Evolutionary conservation across 148 eudicot genomes (phyloP), one percentile per base, ranked within the genome.

Genomic region (Silene conica): DNA sequence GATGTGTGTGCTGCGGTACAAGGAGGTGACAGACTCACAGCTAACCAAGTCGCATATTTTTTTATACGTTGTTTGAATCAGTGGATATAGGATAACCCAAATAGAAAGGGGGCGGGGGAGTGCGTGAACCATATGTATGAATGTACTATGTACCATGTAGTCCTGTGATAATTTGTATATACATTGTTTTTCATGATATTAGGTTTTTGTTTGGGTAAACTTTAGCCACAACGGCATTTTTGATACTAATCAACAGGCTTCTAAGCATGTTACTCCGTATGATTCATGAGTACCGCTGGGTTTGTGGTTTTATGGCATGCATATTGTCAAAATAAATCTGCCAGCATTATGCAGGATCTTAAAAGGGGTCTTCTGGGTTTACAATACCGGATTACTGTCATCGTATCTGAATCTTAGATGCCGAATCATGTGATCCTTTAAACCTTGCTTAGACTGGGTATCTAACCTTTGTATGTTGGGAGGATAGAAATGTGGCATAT

Each of bases 111-210:
- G 9, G 28, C 11, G 71, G n/a, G 55, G 56, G 71, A 12, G 54
- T 1, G 26, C 38, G n/a, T 69, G 22, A 67, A 20, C 52, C 15
- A 11, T 67, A 43, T 28, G 6, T 20, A 22, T 38, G 48, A 22
- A 67, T 23, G 52, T 34, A 2, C 11, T 13, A 21, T 48, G 13
- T 69, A 54, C 14, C 2, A 22, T 21, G 34, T 69, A 22, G 60
- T 69, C 8, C n/a, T 65, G 43, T 25, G 43, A 21, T 69, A 16
- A 69, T 69, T 25, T 69, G 72, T 69, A 69, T 50, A 69, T 69
- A 69, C 61, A 46, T 22, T 21, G 0, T n/a, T 41, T 41, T 8
- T 9, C 22, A 66, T 61, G 64, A 61, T 22, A 23, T 23, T 19
- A 23, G 15, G 54, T 48, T 48, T 10, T 48, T 48, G 3, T 48